Base-by-base conservation (phyloP, 1,284 basidiomycete species). In the Neotropicomus parvogracilis region DNA sequence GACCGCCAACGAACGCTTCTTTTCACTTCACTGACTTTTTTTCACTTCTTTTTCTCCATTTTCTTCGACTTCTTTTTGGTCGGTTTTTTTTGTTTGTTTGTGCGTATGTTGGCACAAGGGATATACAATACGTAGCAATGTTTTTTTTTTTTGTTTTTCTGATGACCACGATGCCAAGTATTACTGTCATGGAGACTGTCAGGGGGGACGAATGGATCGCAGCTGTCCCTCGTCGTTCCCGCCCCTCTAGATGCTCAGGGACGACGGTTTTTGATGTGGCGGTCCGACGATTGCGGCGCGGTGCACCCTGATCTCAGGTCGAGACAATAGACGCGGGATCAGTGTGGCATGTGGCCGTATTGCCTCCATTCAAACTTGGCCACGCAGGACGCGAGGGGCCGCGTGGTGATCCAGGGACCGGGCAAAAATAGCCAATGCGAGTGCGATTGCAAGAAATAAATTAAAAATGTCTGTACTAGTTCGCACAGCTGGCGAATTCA, bases 101-200 rank as follows among this genome's bases (percentile, higher is more conserved):
- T 35, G 41, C 51, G 44, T 54, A 46, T 33, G 51, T 49, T 47
- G 48, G 42, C 42, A 35, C 45, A 45, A n/a, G 24, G 50, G 54
- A 31, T 31, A 58, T 66, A 65, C 61, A 54, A 50, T 67, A 65
- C 48, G 44, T 57, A 63, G 56, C 46, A 28, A 14, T 9, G 13
- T 28, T 7, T 16, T 38, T 32, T 14, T 34, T 13, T 40, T 52
- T 53, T 53, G 40, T 51, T 55, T 42, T 28, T 14, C 44, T 62
- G 59, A 67, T 58, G 63, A 66, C 48, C 44, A 64, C 48, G 50
- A 54, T 41, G 32, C 39, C 45, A 42, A 43, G n/a, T n/a, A 24
- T 14, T n/a, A 42, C 21, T 24, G 24, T 24, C 8, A 24, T 8
- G n/a, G n/a, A n/a, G n/a, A n/a, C n/a, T n/a, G n/a, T n/a, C n/a